Conservation (phyloP, 768 basidiomycete genomes). For the Termitomyces sp. region DNA sequence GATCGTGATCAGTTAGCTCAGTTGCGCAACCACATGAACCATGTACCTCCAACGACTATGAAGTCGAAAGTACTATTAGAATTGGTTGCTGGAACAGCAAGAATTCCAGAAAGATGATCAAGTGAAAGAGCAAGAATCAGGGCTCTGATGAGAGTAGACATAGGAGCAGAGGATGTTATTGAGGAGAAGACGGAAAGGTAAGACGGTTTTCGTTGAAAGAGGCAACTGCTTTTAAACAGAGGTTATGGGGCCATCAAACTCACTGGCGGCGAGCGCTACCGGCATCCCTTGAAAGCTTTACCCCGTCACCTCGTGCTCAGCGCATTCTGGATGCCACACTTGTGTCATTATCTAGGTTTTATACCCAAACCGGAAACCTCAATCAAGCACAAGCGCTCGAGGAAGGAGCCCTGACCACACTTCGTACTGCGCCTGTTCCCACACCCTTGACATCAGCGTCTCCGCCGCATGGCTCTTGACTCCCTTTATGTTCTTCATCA, state of each 20-base stretch:
- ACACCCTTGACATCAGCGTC: conserved; percentile 39
- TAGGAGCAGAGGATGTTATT: neutral
- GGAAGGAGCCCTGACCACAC: conserved; percentile 48
- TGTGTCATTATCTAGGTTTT: no score
- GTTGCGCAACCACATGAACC: neutral
- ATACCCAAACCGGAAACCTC: no score
- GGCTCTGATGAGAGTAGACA: neutral
- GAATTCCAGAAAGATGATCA: neutral
- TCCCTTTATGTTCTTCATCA: conserved; percentile 66
- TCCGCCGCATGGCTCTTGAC: conserved; percentile 60
- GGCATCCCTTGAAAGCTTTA: no score
- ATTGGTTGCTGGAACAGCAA: neutral
- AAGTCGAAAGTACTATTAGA: neutral
- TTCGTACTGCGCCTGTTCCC: conserved; percentile 50
- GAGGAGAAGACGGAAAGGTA: neutral
- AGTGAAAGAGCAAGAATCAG: neutral
- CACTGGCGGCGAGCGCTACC: no score
- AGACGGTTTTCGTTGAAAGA: neutral
- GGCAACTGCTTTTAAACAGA: neutral
- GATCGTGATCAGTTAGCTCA: neutral
- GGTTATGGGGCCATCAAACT: no score
- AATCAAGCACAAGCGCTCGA: conserved; percentile 49
- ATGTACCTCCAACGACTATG: conserved; percentile 8
- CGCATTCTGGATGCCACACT: no score
- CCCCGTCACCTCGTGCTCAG: no score